Conservation (phyloP, 1,284 basidiomycete genomes). For the Trichosporon sp. region DNA sequence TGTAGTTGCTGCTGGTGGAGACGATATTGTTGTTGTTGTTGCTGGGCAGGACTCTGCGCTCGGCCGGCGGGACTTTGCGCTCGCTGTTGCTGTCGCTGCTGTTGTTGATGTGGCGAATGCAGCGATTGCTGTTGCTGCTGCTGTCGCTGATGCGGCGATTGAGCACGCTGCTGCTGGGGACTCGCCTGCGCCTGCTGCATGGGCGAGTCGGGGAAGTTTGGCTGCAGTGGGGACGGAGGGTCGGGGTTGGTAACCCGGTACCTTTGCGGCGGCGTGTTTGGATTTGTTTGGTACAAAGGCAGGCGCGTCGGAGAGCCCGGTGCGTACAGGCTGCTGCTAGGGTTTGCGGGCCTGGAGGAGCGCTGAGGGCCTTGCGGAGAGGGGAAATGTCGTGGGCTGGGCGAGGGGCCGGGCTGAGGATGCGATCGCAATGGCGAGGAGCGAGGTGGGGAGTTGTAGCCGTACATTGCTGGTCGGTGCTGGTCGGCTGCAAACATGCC, state of each 20-base stretch:
- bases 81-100: not conserved
- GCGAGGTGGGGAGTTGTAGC: not conserved
- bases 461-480: not conserved
- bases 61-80: too few species aligned
- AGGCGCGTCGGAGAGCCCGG: not conserved
- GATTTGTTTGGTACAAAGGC: not conserved
- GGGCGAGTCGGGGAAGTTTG: not conserved
- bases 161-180: not conserved
- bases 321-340: not conserved
- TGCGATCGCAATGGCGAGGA: not conserved
- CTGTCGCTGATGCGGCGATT: not conserved
- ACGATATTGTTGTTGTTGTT: not conserved
- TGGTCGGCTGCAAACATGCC: not conserved
- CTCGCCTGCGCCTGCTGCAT: not conserved
- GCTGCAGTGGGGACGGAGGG: not conserved
- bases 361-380: not conserved
- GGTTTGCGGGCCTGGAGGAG: not conserved
- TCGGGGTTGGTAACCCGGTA: not conserved
- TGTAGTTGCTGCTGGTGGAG: not conserved
- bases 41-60: not conserved
- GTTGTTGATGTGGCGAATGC: not conserved
- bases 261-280: not conserved
- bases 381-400: not conserved
- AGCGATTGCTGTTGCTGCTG: not conserved
- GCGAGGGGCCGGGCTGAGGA: not conserved